Percentiles rank a stretch among this genome's conserved stretches.
These are phyloP conservation scores for Pouteria campechiana DNA, from an alignment of 179 eudicot species.

Conservation along the genomic window DNA sequence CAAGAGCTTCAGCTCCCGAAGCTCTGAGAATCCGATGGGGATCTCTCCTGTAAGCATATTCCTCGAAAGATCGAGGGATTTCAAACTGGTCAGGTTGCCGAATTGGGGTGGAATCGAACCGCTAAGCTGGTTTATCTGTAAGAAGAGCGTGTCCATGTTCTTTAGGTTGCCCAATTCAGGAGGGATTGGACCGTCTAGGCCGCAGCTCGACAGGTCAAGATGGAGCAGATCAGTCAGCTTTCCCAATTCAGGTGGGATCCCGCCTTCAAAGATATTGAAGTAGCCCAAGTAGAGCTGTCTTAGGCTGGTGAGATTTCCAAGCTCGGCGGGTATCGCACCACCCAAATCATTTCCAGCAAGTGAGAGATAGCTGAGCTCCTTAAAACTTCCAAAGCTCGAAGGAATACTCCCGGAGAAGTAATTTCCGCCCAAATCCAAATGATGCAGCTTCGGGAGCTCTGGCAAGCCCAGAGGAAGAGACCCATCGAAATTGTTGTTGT, in stretches of 20 bases:
- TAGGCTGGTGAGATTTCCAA: conserved; percentile 35
- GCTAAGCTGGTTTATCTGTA: conserved; percentile 34
- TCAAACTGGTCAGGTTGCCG: conserved; percentile 22
- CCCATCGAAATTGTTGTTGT: conserved; percentile 43
- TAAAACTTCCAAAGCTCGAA: conserved; percentile 24
- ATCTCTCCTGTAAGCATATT: conserved; percentile 43
- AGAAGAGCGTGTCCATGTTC: conserved; percentile 33
- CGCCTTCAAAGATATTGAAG: conserved; percentile 43
- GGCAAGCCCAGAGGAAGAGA: conserved; percentile 26
- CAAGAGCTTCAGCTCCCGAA: conserved; percentile 24
- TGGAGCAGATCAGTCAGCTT: conserved; percentile 25
- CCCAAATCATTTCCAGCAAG: conserved; percentile 48
- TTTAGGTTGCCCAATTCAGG: conserved; percentile 32
- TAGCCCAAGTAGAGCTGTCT: conserved; percentile 44
- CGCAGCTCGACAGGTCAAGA: conserved; percentile 35
- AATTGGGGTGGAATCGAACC: conserved; percentile 36
- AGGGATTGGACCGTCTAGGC: conserved; percentile 35
- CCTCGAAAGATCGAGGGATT: conserved; percentile 33
- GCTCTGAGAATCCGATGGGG: conserved; percentile 23
- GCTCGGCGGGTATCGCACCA: conserved; percentile 34
- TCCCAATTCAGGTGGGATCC: conserved; percentile 44
- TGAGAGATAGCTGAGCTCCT: conserved; percentile 29
- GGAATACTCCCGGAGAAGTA: conserved; percentile 49
- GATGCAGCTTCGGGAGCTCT: conserved; percentile 22
- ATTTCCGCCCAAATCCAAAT: conserved; percentile 57